Base-by-base conservation (phyloP, 2,329 filamentous ascomycete species). In the Aschersonia sp. region DNA sequence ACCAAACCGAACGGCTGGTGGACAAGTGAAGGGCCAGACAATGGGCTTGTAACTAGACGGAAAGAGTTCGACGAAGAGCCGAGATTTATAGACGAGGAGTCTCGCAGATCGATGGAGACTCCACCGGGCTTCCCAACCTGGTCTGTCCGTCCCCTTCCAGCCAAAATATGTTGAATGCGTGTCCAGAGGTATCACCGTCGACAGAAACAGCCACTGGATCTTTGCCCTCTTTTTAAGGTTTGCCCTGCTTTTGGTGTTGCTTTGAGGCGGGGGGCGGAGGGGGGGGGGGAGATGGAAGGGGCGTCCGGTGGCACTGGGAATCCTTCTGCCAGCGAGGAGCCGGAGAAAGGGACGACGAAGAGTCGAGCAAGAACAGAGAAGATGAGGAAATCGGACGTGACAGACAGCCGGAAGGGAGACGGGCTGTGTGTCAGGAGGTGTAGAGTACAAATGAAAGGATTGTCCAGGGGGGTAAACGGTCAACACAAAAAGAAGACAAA, bases 401-500 rank as follows among this genome's bases (percentile, higher is more conserved):
- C n/a, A n/a, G n/a, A n/a, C n/a, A n/a, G n/a, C n/a, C n/a, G n/a
- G n/a, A n/a, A n/a, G n/a, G n/a, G n/a, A n/a, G n/a, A n/a, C n/a
- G n/a, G n/a, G n/a, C n/a, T n/a, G n/a, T n/a, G n/a, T n/a, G n/a
- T n/a, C 5, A 20, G 40, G 40, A 20, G 40, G 9, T 12, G 6
- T n/a, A 42, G 40, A n/a, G 20, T 42, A 12, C 31, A 47, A 49
- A 50, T 12, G 47, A 42, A 49, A 43, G 40, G 43, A 29, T 32
- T 44, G 35, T 38, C 32, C 10, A 7, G 45, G 32, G 45, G 44
- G 41, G 41, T 12, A 31, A 46, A 3, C 20, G 31, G 20, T 40
- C 44, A 30, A 48, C 41, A 44, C 46, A 41, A 41, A 42, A n/a
- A n/a, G n/a, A n/a, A n/a, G n/a, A 45, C 45, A 31, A 45, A 44